These are phyloP conservation scores for Corymbia calophylla DNA, from an alignment of 441 rosid species.

Conservation along the genomic window DNA sequence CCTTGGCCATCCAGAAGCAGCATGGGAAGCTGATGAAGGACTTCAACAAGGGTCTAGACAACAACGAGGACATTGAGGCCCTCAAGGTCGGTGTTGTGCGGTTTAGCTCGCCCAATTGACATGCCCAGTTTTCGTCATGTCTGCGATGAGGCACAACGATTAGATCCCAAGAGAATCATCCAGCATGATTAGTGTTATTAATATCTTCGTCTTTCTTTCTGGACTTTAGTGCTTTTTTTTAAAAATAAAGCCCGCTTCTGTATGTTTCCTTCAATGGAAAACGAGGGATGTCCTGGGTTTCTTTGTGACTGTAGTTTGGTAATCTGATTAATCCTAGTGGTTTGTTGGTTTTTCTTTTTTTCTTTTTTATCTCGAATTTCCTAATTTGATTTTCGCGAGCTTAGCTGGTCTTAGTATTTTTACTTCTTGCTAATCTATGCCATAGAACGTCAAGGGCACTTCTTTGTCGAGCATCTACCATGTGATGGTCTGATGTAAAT, in stretches of 20 bases:
- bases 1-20: constrained; percentile 69
- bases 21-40: constrained; percentile 84
- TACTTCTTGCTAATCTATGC: not conserved
- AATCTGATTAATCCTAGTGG: no score
- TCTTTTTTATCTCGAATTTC: not conserved
- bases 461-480: not conserved
- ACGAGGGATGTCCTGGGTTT: no score
- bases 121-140: no score
- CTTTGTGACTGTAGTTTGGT: no score
- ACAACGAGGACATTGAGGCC: constrained; percentile 73
- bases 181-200: rapidly evolving
- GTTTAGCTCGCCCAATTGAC: constrained; percentile 61
- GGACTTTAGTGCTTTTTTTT: no score
- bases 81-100: constrained; percentile 85
- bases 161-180: constrained; percentile 5
- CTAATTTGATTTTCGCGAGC: not conserved
- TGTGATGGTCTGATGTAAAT: not conserved
- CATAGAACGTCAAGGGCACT: not conserved
- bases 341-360: no score
- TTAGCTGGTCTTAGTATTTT: not conserved
- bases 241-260: rapidly evolving
- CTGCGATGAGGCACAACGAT: constrained; percentile 64
- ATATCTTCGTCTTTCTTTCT: not conserved
- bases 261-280: rapidly evolving
- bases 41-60: constrained; percentile 87